phyloP scores from a whole-genome alignment of 2,329 filamentous ascomycete genomes.

The Curvularia verruculosa region DNA sequence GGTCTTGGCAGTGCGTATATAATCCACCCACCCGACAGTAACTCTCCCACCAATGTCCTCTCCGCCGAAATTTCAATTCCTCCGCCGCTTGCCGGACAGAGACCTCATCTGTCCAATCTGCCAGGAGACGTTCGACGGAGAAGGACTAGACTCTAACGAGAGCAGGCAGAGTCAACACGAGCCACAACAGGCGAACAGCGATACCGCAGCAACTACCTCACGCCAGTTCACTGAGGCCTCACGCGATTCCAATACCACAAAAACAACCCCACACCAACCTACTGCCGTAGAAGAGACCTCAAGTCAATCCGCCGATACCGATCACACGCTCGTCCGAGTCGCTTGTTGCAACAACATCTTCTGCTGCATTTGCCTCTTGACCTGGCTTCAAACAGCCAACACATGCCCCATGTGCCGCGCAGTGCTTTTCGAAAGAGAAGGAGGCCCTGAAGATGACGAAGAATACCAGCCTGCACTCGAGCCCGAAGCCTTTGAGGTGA shows the following conservation, averaged over 20 bases:
- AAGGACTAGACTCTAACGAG: too few species aligned
- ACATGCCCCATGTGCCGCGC: conserved; percentile 3
- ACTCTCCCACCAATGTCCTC: not conserved
- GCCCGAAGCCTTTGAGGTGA: too few species aligned
- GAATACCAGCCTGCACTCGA: not conserved
- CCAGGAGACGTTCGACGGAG: not conserved
- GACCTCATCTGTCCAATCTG: conserved; percentile 1
- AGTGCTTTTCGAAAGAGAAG: not conserved
- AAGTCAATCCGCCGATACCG: too few species aligned
- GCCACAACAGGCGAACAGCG: not conserved
- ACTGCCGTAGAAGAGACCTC: too few species aligned
- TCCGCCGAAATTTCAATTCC: too few species aligned
- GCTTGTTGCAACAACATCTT: conserved; percentile 5
- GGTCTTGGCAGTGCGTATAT: too few species aligned
- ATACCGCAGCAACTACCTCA: not conserved
- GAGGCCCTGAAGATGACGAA: not conserved
- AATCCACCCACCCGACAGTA: too few species aligned
- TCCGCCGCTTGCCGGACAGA: not conserved
- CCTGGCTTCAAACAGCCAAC: not conserved
- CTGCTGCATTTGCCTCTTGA: not conserved
- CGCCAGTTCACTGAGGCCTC: too few species aligned
- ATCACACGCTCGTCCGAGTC: not conserved
- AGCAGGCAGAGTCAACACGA: too few species aligned
- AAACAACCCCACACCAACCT: too few species aligned
- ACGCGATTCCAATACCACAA: too few species aligned